These are phyloP conservation scores for Cyclotella cryptica DNA, from an alignment of 108 stramenopile genomes.

Conservation along the genomic window DNA sequence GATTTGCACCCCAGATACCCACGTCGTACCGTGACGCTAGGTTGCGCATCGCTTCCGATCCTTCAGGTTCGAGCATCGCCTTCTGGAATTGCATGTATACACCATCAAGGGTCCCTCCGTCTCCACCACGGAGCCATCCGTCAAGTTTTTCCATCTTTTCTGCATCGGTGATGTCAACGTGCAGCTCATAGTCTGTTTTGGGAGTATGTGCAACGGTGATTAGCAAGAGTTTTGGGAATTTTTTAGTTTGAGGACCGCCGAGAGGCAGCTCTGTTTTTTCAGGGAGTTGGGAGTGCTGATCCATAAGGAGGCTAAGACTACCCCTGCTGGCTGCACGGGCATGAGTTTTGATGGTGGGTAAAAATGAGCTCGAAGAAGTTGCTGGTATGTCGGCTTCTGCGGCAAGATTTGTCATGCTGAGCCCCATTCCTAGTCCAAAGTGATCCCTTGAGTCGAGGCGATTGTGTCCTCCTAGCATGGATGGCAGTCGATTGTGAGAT, in stretches of 20 bases:
- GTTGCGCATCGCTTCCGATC: slow-evolving; percentile 38
- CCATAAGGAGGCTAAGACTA: slow-evolving; percentile 18
- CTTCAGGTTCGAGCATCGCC: slow-evolving; percentile 44
- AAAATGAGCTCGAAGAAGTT: slow-evolving; percentile 33
- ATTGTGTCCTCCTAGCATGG: slow-evolving; percentile 41
- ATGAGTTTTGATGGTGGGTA: slow-evolving; percentile 25
- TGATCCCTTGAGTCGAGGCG: slow-evolving; percentile 22
- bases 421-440: slow-evolving; percentile 30
- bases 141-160: slow-evolving; percentile 30
- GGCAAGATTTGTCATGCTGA: slow-evolving; percentile 32
- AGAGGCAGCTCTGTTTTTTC: slow-evolving; percentile 12
- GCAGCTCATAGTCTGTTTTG: slow-evolving; percentile 32
- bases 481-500: slow-evolving; percentile 34
- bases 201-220: slow-evolving; percentile 41
- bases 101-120: slow-evolving; percentile 50
- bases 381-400: slow-evolving; percentile 17
- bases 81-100: slow-evolving; percentile 58
- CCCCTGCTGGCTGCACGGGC: not conserved
- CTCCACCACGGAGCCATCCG: slow-evolving; percentile 45
- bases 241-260: slow-evolving; percentile 1
- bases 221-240: slow-evolving; percentile 47
- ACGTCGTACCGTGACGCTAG: slow-evolving; percentile 38
- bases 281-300: slow-evolving; percentile 1
- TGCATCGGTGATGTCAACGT: slow-evolving; percentile 50
- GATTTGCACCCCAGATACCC: slow-evolving; percentile 56